phyloP scores from a whole-genome alignment of 1,284 basidiomycete genomes.

The Cryptococcus deneoformans region DNA sequence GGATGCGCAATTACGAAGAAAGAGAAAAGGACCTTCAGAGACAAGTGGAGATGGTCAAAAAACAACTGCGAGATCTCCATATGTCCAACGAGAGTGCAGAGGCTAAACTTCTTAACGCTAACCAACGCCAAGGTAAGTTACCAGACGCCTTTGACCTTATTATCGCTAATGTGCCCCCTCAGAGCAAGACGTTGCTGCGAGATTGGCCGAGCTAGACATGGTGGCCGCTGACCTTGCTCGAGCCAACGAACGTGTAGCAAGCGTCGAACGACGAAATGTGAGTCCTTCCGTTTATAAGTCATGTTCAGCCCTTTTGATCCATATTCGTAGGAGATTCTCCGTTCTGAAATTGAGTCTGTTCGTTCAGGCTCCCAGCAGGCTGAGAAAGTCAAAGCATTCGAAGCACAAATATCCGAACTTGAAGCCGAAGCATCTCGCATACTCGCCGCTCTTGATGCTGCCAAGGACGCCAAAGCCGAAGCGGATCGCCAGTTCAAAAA shows the following conservation, averaged over 20 bases:
- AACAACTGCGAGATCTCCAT: slow-evolving; percentile 84
- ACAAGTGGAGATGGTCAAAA: slow-evolving; percentile 77
- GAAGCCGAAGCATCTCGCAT: slow-evolving; percentile 71
- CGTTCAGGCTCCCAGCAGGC: slow-evolving; percentile 74
- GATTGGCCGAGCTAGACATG: slow-evolving; percentile 87
- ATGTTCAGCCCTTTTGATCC: slow-evolving; percentile 2
- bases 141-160: not conserved
- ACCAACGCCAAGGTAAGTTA: slow-evolving; percentile 71
- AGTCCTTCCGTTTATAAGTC: slow-evolving; percentile 21
- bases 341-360: slow-evolving; percentile 87
- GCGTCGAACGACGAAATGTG: slow-evolving; percentile 89
- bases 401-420: slow-evolving; percentile 66
- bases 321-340: slow-evolving; percentile 71
- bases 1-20: slow-evolving; percentile 90
- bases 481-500: slow-evolving; percentile 56
- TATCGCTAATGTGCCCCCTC: slow-evolving; percentile 10
- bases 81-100: slow-evolving; percentile 88
- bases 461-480: slow-evolving; percentile 61
- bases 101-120: slow-evolving; percentile 83
- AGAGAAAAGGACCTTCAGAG: slow-evolving; percentile 89
- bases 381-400: slow-evolving; percentile 66
- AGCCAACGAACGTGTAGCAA: slow-evolving; percentile 85
- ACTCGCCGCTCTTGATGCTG: slow-evolving; percentile 64
- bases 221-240: slow-evolving; percentile 87
- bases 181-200: slow-evolving; percentile 87